A percentile compares a stretch with the other conserved stretches of the same genome.
phyloP scores from a whole-genome alignment of 805 yeast species.

The Huiozyma naganishii region DNA sequence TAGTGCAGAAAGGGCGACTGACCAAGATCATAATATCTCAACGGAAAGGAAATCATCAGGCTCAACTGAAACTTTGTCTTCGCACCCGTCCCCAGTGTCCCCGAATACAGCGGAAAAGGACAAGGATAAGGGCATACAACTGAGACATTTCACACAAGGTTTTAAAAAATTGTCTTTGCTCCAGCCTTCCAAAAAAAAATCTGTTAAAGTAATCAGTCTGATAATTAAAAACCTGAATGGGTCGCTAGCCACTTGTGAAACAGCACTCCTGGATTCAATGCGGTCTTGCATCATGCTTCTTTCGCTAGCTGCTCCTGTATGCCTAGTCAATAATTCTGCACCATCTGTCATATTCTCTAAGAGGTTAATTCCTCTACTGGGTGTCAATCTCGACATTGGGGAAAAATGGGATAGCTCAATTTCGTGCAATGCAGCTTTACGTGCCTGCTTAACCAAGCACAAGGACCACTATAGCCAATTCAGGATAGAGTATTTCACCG shows the following conservation, averaged over 20 bases:
- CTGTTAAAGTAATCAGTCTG: slow-evolving; percentile 15
- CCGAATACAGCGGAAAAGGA: neutral
- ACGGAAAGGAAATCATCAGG: neutral
- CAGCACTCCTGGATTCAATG: slow-evolving; percentile 17
- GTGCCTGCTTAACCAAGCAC: slow-evolving; percentile 1
- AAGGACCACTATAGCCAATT: slow-evolving; percentile 9
- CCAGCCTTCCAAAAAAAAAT: slow-evolving; percentile 11
- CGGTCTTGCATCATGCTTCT: slow-evolving; percentile 13
- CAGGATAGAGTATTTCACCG: slow-evolving; percentile 23
- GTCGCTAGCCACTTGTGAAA: slow-evolving; percentile 15
- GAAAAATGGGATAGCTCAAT: slow-evolving; percentile 12
- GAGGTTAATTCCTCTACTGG: slow-evolving; percentile 13
- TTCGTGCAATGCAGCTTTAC: slow-evolving; percentile 8
- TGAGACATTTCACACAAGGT: slow-evolving; percentile 16
- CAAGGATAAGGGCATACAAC: slow-evolving; percentile 1
- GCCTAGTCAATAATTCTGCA: slow-evolving; percentile 7
- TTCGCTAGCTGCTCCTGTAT: slow-evolving; percentile 15
- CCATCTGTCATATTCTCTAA: slow-evolving; percentile 14
- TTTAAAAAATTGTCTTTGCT: slow-evolving; percentile 18
- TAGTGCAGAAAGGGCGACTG: slow-evolving; percentile 3
- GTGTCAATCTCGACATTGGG: slow-evolving; percentile 15
- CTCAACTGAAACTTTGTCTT: neutral
- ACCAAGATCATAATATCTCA: neutral
- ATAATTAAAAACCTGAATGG: slow-evolving; percentile 22
- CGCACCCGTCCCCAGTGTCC: neutral